Evolutionary conservation across 2,329 filamentous ascomycete genomes (phyloP).

Genomic region (Aspergillus viridinutans): DNA sequence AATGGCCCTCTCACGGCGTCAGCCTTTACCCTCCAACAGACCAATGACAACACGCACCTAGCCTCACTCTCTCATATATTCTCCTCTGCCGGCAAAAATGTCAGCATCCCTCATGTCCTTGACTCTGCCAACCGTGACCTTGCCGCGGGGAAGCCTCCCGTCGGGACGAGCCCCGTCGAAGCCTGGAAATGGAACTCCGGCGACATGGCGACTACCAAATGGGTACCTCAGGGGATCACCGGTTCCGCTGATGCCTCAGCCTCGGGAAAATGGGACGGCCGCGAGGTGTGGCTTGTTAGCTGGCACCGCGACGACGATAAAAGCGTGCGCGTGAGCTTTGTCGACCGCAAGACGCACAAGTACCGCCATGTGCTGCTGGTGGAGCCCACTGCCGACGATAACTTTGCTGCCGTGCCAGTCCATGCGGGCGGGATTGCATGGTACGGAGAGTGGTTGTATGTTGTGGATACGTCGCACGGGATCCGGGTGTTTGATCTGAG

Average conservation of each 20-base stretch:
- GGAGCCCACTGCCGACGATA: constrained; percentile 28
- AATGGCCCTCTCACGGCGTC: neutral
- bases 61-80: constrained; percentile 11
- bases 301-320: constrained; percentile 29
- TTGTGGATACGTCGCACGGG: constrained; percentile 33
- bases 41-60: constrained; percentile 6
- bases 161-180: constrained; percentile 7
- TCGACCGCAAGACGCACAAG: constrained; percentile 24
- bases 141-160: neutral
- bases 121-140: constrained; percentile 15
- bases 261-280: constrained; percentile 30
- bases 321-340: constrained; percentile 31
- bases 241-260: constrained; percentile 30
- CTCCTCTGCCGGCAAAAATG: constrained; percentile 6
- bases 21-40: constrained; percentile 12
- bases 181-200: constrained; percentile 21
- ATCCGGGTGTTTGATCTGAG: constrained; percentile 35
- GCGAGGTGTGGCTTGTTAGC: constrained; percentile 31
- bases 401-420: constrained; percentile 29
- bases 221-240: constrained; percentile 34
- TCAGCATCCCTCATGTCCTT: constrained; percentile 12
- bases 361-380: constrained; percentile 37
- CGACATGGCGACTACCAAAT: constrained; percentile 30
- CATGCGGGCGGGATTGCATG: constrained; percentile 37
- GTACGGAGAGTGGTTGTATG: constrained; percentile 34